Evolutionary conservation across 2,329 filamentous ascomycete species (phyloP).

Genomic region (Botrytis elliptica): DNA sequence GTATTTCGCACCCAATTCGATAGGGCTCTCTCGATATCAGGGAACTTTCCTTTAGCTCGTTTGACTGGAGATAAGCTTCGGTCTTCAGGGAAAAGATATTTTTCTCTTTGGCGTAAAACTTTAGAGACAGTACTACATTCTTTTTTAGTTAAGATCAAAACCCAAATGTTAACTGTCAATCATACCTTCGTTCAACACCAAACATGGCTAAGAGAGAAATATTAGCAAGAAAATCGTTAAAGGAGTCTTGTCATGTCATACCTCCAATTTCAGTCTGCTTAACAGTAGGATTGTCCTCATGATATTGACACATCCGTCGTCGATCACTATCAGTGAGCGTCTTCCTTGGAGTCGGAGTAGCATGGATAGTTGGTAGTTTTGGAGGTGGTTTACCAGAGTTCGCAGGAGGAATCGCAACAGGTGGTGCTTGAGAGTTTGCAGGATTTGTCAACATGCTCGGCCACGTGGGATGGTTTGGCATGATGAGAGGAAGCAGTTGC

Average conservation of each 20-base stretch:
- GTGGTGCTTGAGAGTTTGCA: slow-evolving; percentile 56
- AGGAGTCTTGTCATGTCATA: slow-evolving; percentile 44
- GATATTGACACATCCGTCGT: slow-evolving; percentile 88
- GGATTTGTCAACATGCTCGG: slow-evolving; percentile 80
- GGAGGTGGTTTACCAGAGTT: slow-evolving; percentile 46
- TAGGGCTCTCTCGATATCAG: slow-evolving; percentile 88
- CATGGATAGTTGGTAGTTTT: slow-evolving; percentile 50
- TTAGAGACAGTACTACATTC: slow-evolving; percentile 88
- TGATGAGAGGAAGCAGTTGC: slow-evolving; percentile 68
- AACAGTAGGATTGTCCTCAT: slow-evolving; percentile 82
- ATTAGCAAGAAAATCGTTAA: slow-evolving; percentile 6
- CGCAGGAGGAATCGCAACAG: slow-evolving; percentile 55
- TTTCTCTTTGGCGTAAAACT: slow-evolving; percentile 89
- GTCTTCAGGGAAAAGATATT: slow-evolving; percentile 82
- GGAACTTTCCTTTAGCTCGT: slow-evolving; percentile 78
- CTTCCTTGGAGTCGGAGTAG: slow-evolving; percentile 68
- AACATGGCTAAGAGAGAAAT: slow-evolving; percentile 63
- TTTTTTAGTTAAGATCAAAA: background rate
- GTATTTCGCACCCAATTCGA: slow-evolving; percentile 84
- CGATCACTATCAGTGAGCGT: slow-evolving; percentile 91
- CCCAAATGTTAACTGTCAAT: background rate
- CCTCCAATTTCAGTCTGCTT: slow-evolving; percentile 97
- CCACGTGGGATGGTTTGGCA: slow-evolving; percentile 68
- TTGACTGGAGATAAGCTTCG: slow-evolving; percentile 78
- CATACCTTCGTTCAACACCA: slow-evolving; percentile 93